Conservation (phyloP, 306 rosid species). For the Cotoneaster glaucophyllus region DNA sequence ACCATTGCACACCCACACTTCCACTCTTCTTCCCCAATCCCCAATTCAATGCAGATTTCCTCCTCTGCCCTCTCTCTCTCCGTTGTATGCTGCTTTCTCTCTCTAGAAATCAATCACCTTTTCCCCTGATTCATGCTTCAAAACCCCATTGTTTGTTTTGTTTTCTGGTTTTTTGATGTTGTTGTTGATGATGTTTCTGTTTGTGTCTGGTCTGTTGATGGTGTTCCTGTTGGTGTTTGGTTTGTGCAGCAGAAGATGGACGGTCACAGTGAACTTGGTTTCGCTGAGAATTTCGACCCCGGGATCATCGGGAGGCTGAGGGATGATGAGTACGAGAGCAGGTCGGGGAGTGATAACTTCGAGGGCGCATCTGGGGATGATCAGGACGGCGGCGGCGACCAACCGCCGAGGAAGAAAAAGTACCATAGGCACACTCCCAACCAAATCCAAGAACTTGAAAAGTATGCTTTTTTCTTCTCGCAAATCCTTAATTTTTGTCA, state of each 20-base stretch:
- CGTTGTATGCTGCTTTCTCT: conserved; percentile 26
- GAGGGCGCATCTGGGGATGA: conserved; percentile 81
- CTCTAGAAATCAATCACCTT: neutral
- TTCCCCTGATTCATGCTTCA: neutral
- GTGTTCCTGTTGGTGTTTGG: conserved; percentile 17
- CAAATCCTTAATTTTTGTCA: neutral
- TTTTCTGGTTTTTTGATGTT: neutral
- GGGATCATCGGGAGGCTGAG: conserved; percentile 46
- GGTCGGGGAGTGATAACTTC: conserved; percentile 77
- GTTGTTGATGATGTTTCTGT: neutral
- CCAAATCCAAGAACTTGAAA: conserved; percentile 84
- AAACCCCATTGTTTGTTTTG: neutral
- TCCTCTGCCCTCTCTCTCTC: conserved; percentile 33
- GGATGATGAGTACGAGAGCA: conserved; percentile 76
- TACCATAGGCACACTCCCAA: conserved; percentile 83
- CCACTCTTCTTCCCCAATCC: conserved; percentile 12
- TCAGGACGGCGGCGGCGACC: conserved; percentile 49
- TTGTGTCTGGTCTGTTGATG: neutral
- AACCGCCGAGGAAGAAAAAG: conserved; percentile 54
- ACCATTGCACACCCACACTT: conserved; percentile 31
- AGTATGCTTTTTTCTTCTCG: conserved; percentile 28
- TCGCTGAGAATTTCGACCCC: conserved; percentile 54
- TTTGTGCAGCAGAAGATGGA: conserved; percentile 63
- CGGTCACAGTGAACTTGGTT: conserved; percentile 41
- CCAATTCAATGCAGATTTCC: conserved; percentile 26